Evolutionary conservation across 495 filamentous ascomycete genomes (phyloP).

Genomic region (Trichoderma orchidacearum): DNA sequence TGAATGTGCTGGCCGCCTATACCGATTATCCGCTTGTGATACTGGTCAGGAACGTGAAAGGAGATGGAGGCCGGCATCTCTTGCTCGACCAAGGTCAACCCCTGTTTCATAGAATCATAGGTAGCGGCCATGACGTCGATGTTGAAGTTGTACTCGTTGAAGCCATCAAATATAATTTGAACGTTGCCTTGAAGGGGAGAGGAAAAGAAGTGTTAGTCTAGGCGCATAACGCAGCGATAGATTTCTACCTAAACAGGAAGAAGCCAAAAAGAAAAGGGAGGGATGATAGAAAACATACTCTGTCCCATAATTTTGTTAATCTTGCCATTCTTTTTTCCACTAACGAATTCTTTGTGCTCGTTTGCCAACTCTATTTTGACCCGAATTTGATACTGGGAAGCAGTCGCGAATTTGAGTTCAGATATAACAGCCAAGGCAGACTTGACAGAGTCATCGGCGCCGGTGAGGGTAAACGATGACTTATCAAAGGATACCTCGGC

Average conservation of each 20-base stretch:
- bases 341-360: conserved; percentile 98
- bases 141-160: conserved; percentile 99
- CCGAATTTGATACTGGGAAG: conserved; percentile 79
- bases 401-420: conserved; percentile 77
- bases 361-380: conserved; percentile 98
- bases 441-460: conserved; percentile 91
- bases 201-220: neutral
- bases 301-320: conserved; percentile 99
- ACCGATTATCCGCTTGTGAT: conserved; percentile 98
- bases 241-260: neutral
- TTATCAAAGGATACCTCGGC: conserved; percentile 92
- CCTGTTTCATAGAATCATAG: conserved; percentile 85
- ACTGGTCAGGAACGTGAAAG: conserved; percentile 98
- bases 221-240: too few species aligned
- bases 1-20: conserved; percentile 98
- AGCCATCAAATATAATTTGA: conserved; percentile 96
- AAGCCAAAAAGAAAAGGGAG: neutral
- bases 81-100: conserved; percentile 85
- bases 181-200: conserved; percentile 52
- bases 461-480: conserved; percentile 82
- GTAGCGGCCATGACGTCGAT: conserved; percentile 89
- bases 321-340: conserved; percentile 99
- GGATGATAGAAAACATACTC: conserved; percentile 37
- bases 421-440: conserved; percentile 84
- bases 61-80: conserved; percentile 99